phyloP scores from a whole-genome alignment of 1,284 basidiomycete genomes.

The Abortiporus biennis region DNA sequence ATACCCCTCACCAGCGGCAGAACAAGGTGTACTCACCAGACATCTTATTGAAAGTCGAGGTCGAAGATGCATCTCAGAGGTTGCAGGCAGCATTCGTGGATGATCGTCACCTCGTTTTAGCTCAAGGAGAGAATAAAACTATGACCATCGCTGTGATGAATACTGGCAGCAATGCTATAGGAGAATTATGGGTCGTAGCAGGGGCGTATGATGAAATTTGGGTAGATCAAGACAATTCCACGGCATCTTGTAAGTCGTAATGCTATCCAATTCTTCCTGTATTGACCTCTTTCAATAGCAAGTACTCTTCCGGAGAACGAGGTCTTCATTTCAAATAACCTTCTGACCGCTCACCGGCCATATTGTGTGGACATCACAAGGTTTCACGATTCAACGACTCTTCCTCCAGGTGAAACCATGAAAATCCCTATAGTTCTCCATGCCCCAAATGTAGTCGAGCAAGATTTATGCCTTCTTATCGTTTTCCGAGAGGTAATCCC shows the following conservation, averaged over 20 bases:
- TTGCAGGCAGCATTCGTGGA: constrained; percentile 52
- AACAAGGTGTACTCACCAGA: constrained; percentile 62
- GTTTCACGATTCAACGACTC: constrained; percentile 25
- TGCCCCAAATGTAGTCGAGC: constrained; percentile 38
- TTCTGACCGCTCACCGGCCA: constrained; percentile 43
- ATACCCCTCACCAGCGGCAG: constrained; percentile 63
- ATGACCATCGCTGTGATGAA: constrained; percentile 58
- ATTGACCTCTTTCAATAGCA: constrained; percentile 9
- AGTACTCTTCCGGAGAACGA: not conserved
- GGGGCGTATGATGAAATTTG: constrained; percentile 59
- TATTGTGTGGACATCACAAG: constrained; percentile 35
- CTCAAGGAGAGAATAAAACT: constrained; percentile 56
- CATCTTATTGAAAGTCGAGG: constrained; percentile 44
- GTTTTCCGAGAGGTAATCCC: constrained; percentile 62
- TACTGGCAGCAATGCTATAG: constrained; percentile 45
- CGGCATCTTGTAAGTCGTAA: constrained; percentile 13
- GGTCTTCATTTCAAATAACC: constrained; percentile 39
- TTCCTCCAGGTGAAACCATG: constrained; percentile 38
- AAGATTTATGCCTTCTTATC: constrained; percentile 55
- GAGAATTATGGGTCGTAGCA: constrained; percentile 64
- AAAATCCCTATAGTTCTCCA: constrained; percentile 49
- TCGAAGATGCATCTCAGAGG: constrained; percentile 55
- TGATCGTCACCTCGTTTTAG: constrained; percentile 41
- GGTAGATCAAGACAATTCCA: constrained; percentile 26
- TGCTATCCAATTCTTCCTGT: constrained; percentile 8